phyloP scores from a whole-genome alignment of 163 green algal species.

The Trebouxiophyceae sp. region DNA sequence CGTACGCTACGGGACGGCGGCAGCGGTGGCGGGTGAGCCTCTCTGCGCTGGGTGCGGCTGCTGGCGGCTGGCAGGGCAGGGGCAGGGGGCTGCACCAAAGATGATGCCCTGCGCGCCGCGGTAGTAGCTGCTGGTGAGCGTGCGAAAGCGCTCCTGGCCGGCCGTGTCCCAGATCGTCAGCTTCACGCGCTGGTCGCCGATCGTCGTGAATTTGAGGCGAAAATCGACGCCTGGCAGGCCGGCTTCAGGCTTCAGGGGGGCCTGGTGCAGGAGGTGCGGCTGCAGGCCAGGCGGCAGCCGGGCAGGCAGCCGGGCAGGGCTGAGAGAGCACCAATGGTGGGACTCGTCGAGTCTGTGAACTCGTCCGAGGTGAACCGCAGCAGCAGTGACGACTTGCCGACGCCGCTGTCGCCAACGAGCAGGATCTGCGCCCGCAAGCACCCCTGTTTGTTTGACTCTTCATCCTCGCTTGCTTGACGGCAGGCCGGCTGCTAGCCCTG shows the following conservation, averaged over 20 bases:
- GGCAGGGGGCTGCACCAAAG: conserved; percentile 37
- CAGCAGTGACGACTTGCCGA: conserved; percentile 83
- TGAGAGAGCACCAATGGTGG: conserved; percentile 61
- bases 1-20: conserved; percentile 65
- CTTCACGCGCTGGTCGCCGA: conserved; percentile 54
- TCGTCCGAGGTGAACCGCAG: conserved; percentile 64
- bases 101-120: conserved; percentile 34
- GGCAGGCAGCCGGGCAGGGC: neutral
- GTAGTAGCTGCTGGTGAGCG: conserved; percentile 82
- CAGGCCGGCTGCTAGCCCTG: no score
- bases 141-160: conserved; percentile 87
- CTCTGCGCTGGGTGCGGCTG: no score
- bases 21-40: neutral
- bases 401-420: conserved; percentile 73
- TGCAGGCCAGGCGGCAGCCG: neutral
- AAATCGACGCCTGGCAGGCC: conserved; percentile 68
- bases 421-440: conserved; percentile 53
- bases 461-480: no score
- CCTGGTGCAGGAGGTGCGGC: neutral
- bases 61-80: no score
- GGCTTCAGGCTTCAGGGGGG: neutral
- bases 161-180: conserved; percentile 82
- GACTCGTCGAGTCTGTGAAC: conserved; percentile 68
- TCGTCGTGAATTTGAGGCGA: conserved; percentile 59
- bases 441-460: neutral